These are phyloP conservation scores for Coccomyxa sp. DNA, from an alignment of 139 green algal genomes.

Conservation along the genomic window DNA sequence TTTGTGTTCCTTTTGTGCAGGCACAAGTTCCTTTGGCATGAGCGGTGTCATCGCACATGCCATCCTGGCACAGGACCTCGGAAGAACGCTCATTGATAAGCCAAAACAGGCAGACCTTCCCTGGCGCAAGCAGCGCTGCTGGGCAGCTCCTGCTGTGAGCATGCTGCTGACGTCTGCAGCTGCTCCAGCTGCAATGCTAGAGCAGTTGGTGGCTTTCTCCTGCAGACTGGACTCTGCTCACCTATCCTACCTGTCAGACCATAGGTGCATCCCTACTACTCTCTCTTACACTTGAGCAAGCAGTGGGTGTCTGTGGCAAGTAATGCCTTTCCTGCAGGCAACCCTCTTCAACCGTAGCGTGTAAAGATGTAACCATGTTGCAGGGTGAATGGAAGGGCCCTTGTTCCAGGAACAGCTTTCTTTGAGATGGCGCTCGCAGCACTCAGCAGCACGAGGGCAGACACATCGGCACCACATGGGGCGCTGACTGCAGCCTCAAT, in stretches of 20 bases:
- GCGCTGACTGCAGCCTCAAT: background rate
- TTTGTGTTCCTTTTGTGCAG: conserved; percentile 15
- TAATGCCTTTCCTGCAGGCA: no score
- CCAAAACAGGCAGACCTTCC: background rate
- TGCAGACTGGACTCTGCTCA: conserved; percentile 3
- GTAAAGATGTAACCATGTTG: no score
- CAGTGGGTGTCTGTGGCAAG: no score
- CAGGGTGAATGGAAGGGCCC: conserved; percentile 11
- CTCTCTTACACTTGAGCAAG: no score
- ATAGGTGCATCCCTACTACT: no score
- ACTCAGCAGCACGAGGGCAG: background rate
- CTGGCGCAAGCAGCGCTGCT: conserved; percentile 13
- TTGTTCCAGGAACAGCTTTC: conserved; percentile 52
- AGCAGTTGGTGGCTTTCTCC: background rate
- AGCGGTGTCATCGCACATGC: conserved; percentile 76
- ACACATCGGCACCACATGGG: background rate
- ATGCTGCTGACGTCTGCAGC: background rate
- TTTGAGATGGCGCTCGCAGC: conserved; percentile 50
- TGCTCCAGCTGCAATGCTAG: background rate
- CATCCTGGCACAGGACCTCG: background rate
- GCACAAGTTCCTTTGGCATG: conserved; percentile 84
- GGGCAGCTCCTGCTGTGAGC: background rate
- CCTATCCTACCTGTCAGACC: conserved; percentile 45
- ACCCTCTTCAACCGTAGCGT: no score
- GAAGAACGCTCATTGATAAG: background rate